phyloP scores from a whole-genome alignment of 306 rosid genomes.

The Citrullus amarus region DNA sequence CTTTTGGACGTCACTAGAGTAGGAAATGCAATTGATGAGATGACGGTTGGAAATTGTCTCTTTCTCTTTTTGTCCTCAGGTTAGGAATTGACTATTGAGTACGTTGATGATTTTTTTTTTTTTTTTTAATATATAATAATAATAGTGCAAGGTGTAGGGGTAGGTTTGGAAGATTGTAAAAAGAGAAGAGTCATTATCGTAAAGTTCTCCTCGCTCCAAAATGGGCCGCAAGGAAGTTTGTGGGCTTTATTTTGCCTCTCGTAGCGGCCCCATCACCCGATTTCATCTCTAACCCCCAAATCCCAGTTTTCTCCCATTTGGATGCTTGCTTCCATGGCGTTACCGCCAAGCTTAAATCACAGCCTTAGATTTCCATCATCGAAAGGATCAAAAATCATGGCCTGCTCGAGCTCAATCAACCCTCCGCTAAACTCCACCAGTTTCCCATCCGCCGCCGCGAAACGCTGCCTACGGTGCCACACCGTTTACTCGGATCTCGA shows the following conservation, averaged over 20 bases:
- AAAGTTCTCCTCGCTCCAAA: neutral
- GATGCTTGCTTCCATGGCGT: slow-evolving; percentile 18
- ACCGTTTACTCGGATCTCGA: slow-evolving; percentile 41
- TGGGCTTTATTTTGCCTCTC: neutral
- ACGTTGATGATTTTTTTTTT: too few species aligned
- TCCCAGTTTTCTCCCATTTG: neutral
- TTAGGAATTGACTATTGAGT: too few species aligned
- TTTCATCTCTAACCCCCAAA: neutral
- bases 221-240: neutral
- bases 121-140: too few species aligned
- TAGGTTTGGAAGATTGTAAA: neutral
- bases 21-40: too few species aligned
- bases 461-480: slow-evolving; percentile 53
- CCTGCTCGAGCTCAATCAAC: slow-evolving; percentile 19
- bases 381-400: slow-evolving; percentile 15
- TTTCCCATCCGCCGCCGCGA: slow-evolving; percentile 23
- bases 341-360: neutral
- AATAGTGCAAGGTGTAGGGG: too few species aligned
- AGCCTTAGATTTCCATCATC: neutral
- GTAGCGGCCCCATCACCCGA: neutral
- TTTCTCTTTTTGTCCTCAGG: too few species aligned
- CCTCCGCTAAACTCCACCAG: neutral
- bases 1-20: too few species aligned
- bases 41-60: too few species aligned
- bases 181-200: neutral